phyloP scores from a whole-genome alignment of 306 rosid species.

The Trifolium dubium region DNA sequence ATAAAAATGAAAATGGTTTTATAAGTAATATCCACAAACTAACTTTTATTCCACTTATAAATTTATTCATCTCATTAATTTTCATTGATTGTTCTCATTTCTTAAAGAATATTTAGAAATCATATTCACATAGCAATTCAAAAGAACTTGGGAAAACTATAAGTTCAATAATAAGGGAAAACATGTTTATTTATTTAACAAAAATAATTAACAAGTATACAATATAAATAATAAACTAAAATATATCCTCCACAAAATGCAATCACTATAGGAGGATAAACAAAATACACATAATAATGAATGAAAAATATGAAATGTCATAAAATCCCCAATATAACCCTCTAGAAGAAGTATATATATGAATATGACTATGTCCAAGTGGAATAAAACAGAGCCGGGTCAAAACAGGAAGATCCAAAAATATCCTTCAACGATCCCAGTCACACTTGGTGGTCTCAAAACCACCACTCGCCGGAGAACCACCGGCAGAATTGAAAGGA shows the following conservation, averaged over 20 bases:
- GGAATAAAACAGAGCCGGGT: neutral
- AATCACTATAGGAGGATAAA: neutral
- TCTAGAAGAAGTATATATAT: neutral
- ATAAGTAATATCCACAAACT: too few relatives aligned
- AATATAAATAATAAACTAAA: conserved; percentile 6
- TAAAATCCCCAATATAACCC: conserved; percentile 5
- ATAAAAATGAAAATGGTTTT: too few relatives aligned
- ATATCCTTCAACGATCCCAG: conserved; percentile 50
- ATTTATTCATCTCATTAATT: too few relatives aligned
- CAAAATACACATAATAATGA: neutral
- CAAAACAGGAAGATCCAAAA: too few relatives aligned
- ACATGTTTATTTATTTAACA: conserved; percentile 38
- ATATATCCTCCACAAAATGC: conserved; percentile 14
- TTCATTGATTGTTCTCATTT: too few relatives aligned
- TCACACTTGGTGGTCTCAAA: conserved; percentile 64
- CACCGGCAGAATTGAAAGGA: conserved; percentile 47
- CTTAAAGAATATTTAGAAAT: too few relatives aligned
- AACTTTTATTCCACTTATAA: too few relatives aligned
- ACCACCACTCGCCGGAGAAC: neutral
- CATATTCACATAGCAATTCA: neutral
- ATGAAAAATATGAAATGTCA: neutral
- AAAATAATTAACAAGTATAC: neutral
- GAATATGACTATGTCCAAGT: conserved; percentile 30
- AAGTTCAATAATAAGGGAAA: neutral
- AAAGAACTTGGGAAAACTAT: neutral